Evolutionary conservation across 1,284 basidiomycete species (phyloP).

Genomic region (Schizopora paradoxa): DNA sequence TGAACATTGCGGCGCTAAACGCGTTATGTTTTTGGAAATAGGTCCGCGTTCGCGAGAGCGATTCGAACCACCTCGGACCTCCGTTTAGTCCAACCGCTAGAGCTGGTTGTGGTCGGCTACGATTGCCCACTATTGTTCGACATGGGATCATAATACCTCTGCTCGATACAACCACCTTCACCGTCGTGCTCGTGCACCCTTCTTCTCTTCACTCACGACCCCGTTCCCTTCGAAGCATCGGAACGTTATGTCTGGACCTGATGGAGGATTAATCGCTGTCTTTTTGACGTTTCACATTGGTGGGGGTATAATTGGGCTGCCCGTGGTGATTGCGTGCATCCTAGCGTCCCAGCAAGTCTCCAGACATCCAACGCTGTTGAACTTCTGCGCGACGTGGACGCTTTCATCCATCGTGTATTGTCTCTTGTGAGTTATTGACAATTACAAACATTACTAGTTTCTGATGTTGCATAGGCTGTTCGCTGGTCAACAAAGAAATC

Average conservation of each 20-base stretch:
- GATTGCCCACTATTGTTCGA: background rate
- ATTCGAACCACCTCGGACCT: too few relatives aligned
- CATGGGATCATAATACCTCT: background rate
- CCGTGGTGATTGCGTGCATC: slow-evolving; percentile 15
- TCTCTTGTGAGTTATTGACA: slow-evolving; percentile 10
- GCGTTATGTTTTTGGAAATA: too few relatives aligned
- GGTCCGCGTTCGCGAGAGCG: too few relatives aligned
- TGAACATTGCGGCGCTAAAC: too few relatives aligned
- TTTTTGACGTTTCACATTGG: slow-evolving; percentile 18
- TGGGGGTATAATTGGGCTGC: slow-evolving; percentile 17
- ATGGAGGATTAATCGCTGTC: slow-evolving; percentile 10
- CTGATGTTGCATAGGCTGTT: slow-evolving; percentile 6
- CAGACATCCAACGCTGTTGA: slow-evolving; percentile 18
- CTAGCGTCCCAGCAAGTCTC: slow-evolving; percentile 14
- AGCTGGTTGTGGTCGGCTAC: background rate
- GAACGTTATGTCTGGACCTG: slow-evolving; percentile 13
- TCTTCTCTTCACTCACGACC: background rate
- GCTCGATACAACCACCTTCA: background rate
- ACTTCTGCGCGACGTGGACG: slow-evolving; percentile 18
- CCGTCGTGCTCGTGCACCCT: background rate
- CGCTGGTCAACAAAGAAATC: slow-evolving; percentile 13
- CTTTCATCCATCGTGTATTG: slow-evolving; percentile 16
- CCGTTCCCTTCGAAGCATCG: too few relatives aligned
- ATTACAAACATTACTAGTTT: background rate
- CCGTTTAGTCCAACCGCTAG: too few relatives aligned